Evolutionary conservation across 2,329 filamentous ascomycete genomes (phyloP), one percentile per base, ranked within the genome.

Genomic region (Cladobotryum mycophilum): DNA sequence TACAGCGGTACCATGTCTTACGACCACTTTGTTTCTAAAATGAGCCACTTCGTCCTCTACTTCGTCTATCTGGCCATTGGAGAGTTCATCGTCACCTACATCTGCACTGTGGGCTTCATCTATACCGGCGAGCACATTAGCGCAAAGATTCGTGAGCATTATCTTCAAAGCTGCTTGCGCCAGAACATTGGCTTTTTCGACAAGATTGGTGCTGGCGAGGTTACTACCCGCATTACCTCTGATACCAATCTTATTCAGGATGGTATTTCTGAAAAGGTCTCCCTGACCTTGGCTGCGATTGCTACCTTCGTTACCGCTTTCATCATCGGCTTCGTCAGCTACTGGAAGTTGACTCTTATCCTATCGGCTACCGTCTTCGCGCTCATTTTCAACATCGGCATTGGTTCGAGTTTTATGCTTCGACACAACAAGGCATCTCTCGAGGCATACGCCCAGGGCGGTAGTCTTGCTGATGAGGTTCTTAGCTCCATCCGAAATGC

Each of bases 181-280:
- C 90, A 95, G 66, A 95, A 96, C 65, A 92, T 95, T 65, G 90
- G 82, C 43, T 95, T 89, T 67, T 95, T 95, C 69, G 93, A 97
- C 67, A 93, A 93, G 62, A 78, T 96, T 12, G 92, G 91, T 46
- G 87, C 90, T 33, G 91, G 92, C 53, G 93, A 96, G 69, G 88
- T 97, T 54, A 96, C 91, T 0, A 96, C 91, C 1, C 85, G 92
- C 56, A 96, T 96, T 60, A 97, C 92, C 0, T 85, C 91, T 9
- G 92, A 97, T 66, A 95, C 89, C 43, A 96, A 96, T 62, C 74
- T 96, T 47, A 85, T 99, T 49, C 92, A 96, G 67, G 91, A 95
- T 59, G 92, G 90, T 50, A 89, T 99, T 41, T 95, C 89, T 0
- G 89, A 96, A 67, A 96, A 96, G 73, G 80, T 95, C 45, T 84